These are phyloP conservation scores for Waltiozyma sp. DNA, from an alignment of 1,139 yeast genomes.

Conservation along the genomic window DNA sequence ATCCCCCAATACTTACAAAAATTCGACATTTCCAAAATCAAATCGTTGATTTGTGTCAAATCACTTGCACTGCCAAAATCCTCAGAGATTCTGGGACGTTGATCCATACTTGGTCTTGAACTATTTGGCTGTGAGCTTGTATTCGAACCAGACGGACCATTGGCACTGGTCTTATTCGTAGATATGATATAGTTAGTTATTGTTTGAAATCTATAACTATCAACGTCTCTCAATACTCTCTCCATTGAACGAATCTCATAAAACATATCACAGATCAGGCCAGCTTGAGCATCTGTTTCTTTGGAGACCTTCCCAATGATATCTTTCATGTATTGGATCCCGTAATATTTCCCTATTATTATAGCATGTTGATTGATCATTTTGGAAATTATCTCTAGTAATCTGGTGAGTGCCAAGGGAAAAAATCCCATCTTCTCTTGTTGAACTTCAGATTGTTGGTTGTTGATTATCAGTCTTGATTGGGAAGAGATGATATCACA, in stretches of 20 bases:
- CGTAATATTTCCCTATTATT: slow-evolving; percentile 64
- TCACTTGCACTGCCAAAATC: slow-evolving; percentile 22
- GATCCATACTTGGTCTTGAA: slow-evolving; percentile 14
- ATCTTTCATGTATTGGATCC: slow-evolving; percentile 47
- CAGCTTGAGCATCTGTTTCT: slow-evolving; percentile 88
- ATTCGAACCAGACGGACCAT: slow-evolving; percentile 4
- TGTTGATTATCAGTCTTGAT: slow-evolving; percentile 49
- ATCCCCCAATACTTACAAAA: slow-evolving; percentile 82
- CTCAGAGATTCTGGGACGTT: slow-evolving; percentile 10
- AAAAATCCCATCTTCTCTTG: slow-evolving; percentile 33
- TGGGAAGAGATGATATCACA: slow-evolving; percentile 78
- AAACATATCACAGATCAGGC: slow-evolving; percentile 77
- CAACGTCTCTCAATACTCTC: slow-evolving; percentile 31
- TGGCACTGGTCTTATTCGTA: slow-evolving; percentile 1
- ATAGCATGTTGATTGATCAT: slow-evolving; percentile 82
- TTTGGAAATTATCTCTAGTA: slow-evolving; percentile 77
- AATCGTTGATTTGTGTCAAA: slow-evolving; percentile 38
- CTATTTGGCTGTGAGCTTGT: slow-evolving; percentile 1
- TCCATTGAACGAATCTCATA: slow-evolving; percentile 38
- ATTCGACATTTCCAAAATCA: slow-evolving; percentile 59
- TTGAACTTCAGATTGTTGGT: slow-evolving; percentile 17
- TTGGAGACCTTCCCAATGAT: slow-evolving; percentile 68
- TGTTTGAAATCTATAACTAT: slow-evolving; percentile 44
- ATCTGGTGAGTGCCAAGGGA: slow-evolving; percentile 58
- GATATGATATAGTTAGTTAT: slow-evolving; percentile 18